Percentiles rank a stretch among this genome's conserved stretches.
These are phyloP conservation scores for Cucurbitaria berberidis DNA, from an alignment of 2,329 filamentous ascomycete species.

Conservation along the genomic window DNA sequence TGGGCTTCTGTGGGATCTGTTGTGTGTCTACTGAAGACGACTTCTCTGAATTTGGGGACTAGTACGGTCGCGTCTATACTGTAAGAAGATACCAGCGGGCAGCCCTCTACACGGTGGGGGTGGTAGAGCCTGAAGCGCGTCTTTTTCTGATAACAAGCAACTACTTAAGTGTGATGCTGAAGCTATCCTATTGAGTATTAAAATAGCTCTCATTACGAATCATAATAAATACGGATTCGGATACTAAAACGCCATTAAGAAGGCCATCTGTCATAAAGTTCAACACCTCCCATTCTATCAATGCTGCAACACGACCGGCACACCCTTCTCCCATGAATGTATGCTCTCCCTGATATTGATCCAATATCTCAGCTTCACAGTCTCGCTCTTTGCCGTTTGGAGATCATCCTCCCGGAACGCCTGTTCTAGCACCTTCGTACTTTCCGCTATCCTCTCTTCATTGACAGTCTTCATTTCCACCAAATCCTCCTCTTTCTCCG, in stretches of 20 bases:
- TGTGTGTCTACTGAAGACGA: conserved; percentile 16
- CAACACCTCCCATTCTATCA: conserved; percentile 29
- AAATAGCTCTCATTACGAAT: no score
- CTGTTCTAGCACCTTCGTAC: conserved; percentile 66
- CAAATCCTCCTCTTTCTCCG: conserved; percentile 67
- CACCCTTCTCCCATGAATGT: conserved; percentile 82
- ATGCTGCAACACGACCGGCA: conserved; percentile 63
- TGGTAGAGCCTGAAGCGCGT: no score
- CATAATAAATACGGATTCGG: no score
- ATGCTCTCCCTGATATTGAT: conserved; percentile 82
- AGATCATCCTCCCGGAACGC: conserved; percentile 72
- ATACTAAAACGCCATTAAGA: no score
- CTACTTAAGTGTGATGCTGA: no score
- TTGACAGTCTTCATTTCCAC: conserved; percentile 68
- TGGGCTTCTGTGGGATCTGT: conserved; percentile 26
- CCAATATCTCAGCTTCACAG: conserved; percentile 86
- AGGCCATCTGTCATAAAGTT: not conserved
- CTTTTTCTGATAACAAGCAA: no score
- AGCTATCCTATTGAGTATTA: no score
- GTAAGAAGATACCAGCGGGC: no score
- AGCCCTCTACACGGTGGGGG: no score
- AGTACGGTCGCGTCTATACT: no score
- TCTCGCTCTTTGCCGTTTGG: conserved; percentile 71
- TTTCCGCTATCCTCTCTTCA: conserved; percentile 67
- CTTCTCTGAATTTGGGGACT: conserved; percentile 3